These are phyloP conservation scores for Fusarium continuum DNA, from an alignment of 2,329 filamentous ascomycete species.

Conservation along the genomic window DNA sequence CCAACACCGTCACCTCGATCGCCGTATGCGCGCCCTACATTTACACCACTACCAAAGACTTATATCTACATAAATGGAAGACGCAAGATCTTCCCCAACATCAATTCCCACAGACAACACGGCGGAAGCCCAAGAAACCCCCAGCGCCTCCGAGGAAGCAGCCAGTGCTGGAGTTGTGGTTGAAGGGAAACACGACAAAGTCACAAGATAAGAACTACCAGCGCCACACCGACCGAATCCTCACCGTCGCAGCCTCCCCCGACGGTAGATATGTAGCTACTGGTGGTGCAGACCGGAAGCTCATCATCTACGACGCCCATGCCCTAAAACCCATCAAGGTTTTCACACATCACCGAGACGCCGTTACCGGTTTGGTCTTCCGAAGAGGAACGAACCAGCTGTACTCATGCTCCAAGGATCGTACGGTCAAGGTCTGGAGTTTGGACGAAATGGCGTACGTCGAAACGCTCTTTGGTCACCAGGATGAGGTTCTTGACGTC, in stretches of 20 bases:
- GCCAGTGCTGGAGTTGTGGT: constrained; percentile 70
- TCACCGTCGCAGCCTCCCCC: constrained; percentile 85
- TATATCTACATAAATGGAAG: constrained; percentile 88
- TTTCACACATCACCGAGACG: constrained; percentile 91
- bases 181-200: constrained; percentile 69
- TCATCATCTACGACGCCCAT: constrained; percentile 88
- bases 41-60: constrained; percentile 90
- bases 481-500: constrained; percentile 87
- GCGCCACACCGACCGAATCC: constrained; percentile 82
- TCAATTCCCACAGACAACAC: constrained; percentile 68
- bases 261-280: constrained; percentile 93
- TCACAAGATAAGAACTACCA: constrained; percentile 72
- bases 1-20: constrained; percentile 79
- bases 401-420: constrained; percentile 89
- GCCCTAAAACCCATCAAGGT: constrained; percentile 81
- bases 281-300: constrained; percentile 82
- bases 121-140: constrained; percentile 66
- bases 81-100: constrained; percentile 72
- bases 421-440: constrained; percentile 95
- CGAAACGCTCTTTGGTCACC: constrained; percentile 95
- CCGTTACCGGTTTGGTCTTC: constrained; percentile 86
- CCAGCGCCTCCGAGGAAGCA: constrained; percentile 66
- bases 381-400: constrained; percentile 89
- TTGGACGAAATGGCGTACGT: constrained; percentile 92
- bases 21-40: constrained; percentile 81